phyloP scores from a whole-genome alignment of 2,329 filamentous ascomycete genomes.

The Colletotrichum euphorbiae region DNA sequence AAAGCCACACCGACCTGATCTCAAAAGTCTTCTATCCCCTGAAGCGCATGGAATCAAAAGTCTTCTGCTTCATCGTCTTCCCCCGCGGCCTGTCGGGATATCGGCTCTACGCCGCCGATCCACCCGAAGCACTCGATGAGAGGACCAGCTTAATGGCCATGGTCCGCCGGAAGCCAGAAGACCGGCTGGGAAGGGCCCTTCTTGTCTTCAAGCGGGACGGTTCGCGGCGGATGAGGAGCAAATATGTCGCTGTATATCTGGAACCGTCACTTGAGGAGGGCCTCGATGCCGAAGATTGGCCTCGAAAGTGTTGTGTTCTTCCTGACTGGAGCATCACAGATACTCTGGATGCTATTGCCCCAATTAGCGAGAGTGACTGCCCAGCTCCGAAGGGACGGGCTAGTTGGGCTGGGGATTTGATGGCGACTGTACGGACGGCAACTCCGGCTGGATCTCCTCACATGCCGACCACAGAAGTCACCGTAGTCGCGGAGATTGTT shows the following conservation, averaged over 20 bases:
- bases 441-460: background rate
- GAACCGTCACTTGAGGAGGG: background rate
- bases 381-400: background rate
- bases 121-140: background rate
- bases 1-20: background rate
- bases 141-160: conserved; percentile 9
- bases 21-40: background rate
- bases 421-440: background rate
- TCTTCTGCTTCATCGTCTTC: conserved; percentile 1
- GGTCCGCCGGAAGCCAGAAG: background rate
- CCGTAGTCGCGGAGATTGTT: background rate
- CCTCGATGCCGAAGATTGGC: background rate
- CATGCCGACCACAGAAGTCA: background rate
- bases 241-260: conserved; percentile 6
- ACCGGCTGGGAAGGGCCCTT: background rate
- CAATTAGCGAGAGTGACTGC: background rate
- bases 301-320: background rate
- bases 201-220: background rate
- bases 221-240: background rate
- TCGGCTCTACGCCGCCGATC: background rate
- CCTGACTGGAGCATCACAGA: background rate
- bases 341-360: background rate
- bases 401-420: background rate
- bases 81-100: background rate
- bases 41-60: background rate